Conservation (phyloP, 139 green algal genomes). For the Protoeuglena noctilucae region DNA sequence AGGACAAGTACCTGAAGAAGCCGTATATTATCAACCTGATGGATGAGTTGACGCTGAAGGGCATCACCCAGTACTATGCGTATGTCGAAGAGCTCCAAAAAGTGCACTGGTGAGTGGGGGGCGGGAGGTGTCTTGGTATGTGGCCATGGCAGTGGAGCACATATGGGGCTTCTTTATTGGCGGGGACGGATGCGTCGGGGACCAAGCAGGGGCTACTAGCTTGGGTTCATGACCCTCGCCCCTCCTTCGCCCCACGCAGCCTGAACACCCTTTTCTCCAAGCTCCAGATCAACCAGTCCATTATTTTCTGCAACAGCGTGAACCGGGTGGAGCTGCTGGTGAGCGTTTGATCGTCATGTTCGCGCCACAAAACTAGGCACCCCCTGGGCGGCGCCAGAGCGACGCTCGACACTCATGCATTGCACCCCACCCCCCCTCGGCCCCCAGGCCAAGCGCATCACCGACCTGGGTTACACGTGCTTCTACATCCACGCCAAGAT, state of each 20-base stretch:
- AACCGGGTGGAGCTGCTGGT: conserved; percentile 51
- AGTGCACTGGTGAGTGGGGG: no score
- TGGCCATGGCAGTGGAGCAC: no score
- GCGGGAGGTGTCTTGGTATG: no score
- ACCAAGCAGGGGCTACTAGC: no score
- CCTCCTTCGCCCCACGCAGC: background rate
- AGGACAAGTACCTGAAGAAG: conserved; percentile 88
- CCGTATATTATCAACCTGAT: conserved; percentile 99
- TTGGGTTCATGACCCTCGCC: no score
- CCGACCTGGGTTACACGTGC: conserved; percentile 97
- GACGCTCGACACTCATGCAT: no score
- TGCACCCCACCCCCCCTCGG: conserved; percentile 57
- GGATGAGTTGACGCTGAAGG: conserved; percentile 98
- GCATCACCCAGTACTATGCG: conserved; percentile 88
- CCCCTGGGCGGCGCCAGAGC: no score
- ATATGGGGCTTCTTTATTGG: no score
- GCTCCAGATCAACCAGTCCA: conserved; percentile 95
- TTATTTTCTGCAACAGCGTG: conserved; percentile 99
- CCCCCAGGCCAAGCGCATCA: conserved; percentile 98
- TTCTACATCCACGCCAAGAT: conserved; percentile 99
- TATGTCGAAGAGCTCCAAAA: conserved; percentile 99
- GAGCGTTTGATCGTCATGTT: no score
- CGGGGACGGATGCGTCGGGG: no score
- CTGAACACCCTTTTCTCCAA: conserved; percentile 92
- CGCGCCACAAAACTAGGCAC: no score